These are phyloP conservation scores for Sherardia arvensis DNA, from an alignment of 257 asterid species.

Conservation along the genomic window DNA sequence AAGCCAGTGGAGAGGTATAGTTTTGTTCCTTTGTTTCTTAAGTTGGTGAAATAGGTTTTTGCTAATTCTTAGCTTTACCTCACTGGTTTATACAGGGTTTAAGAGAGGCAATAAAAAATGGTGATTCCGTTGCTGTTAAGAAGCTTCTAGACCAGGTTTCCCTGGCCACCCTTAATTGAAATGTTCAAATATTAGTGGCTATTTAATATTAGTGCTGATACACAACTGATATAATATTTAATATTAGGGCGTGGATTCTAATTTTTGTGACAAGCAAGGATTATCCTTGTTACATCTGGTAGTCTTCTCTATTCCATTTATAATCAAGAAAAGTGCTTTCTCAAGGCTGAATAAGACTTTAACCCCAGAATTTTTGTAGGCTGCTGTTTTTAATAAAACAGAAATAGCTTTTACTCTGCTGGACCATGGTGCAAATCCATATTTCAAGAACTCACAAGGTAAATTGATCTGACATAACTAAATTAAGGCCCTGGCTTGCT, in stretches of 20 bases:
- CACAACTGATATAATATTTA: constrained; percentile 15
- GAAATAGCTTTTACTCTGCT: constrained; percentile 88
- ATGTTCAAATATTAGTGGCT: background rate
- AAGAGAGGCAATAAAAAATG: constrained; percentile 94
- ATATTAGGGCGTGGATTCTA: constrained; percentile 84
- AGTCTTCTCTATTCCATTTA: constrained; percentile 6
- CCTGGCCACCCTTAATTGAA: constrained; percentile 9
- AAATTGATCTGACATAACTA: constrained; percentile 14
- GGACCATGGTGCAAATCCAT: constrained; percentile 70
- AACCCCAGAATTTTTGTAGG: constrained; percentile 35
- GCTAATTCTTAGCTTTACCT: background rate
- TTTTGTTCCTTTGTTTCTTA: constrained; percentile 1
- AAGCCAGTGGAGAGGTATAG: constrained; percentile 87
- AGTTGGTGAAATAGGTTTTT: background rate
- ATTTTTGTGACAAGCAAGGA: constrained; percentile 89
- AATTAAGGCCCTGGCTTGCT: background rate
- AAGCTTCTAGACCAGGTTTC: constrained; percentile 78
- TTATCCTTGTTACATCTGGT: constrained; percentile 88
- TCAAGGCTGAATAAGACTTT: constrained; percentile 3
- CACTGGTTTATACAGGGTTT: constrained; percentile 44
- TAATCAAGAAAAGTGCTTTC: background rate
- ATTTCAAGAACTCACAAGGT: constrained; percentile 87
- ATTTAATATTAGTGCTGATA: background rate
- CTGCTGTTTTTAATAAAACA: constrained; percentile 89
- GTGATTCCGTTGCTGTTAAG: constrained; percentile 69